phyloP scores from a whole-genome alignment of 179 eudicot genomes.

The Heliamphora pulchella region DNA sequence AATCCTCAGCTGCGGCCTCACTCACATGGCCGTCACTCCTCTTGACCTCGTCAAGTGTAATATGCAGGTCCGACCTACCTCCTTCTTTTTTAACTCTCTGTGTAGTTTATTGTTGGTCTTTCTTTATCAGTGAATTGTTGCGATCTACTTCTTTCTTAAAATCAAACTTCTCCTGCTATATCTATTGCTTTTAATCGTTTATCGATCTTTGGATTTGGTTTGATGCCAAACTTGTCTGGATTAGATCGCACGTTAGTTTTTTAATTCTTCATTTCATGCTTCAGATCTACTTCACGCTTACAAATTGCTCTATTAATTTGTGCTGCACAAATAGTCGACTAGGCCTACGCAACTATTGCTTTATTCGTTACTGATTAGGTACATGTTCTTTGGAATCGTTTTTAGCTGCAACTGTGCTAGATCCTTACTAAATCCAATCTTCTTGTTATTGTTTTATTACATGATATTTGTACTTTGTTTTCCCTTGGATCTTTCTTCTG shows the following conservation, averaged over 20 bases:
- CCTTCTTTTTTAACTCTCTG: background rate
- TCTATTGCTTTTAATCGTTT: background rate
- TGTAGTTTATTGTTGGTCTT: background rate
- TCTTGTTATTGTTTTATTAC: background rate
- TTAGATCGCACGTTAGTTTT: background rate
- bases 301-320: background rate
- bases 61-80: slow-evolving; percentile 54
- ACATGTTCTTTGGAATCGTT: background rate
- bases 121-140: background rate
- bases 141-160: background rate
- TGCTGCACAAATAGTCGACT: background rate
- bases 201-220: background rate
- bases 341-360: background rate
- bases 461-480: no score
- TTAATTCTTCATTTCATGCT: background rate
- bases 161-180: background rate
- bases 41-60: slow-evolving; percentile 87
- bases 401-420: background rate
- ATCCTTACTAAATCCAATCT: background rate
- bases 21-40: slow-evolving; percentile 80
- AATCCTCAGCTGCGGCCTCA: slow-evolving; percentile 66
- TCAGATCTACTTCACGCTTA: background rate
- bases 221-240: background rate
- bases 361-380: background rate
- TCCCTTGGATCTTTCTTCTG: no score